Evolutionary conservation across 2,329 filamentous ascomycete genomes (phyloP).

Genomic region (Penicillium crustosum): DNA sequence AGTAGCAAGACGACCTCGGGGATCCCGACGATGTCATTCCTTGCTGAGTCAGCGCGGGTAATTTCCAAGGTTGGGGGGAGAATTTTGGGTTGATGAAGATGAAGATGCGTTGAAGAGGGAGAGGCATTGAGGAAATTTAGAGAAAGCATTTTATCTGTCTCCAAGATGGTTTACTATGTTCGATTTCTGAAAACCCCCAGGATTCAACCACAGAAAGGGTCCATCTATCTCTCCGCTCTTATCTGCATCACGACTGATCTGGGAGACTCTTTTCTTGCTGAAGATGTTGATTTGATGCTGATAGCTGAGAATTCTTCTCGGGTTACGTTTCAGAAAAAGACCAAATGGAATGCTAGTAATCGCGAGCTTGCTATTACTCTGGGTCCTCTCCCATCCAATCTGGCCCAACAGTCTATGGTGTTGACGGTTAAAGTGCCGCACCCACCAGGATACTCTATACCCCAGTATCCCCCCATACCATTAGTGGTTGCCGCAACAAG

Average conservation of each 20-base stretch:
- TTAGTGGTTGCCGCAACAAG: constrained; percentile 61
- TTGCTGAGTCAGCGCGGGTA: constrained; percentile 27
- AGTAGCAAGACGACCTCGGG: constrained; percentile 13
- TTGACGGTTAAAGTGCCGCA: constrained; percentile 29
- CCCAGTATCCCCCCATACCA: constrained; percentile 30
- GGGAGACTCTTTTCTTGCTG: constrained; percentile 62
- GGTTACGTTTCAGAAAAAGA: constrained; percentile 23
- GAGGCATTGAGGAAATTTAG: not conserved
- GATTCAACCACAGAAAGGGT: constrained; percentile 45
- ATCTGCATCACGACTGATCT: constrained; percentile 69
- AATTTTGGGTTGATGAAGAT: not conserved
- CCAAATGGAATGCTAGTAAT: constrained; percentile 37
- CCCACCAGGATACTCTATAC: constrained; percentile 15
- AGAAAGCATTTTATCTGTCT: not conserved
- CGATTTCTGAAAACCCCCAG: constrained; percentile 66
- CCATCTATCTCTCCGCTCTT: constrained; percentile 50
- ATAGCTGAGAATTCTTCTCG: constrained; percentile 23
- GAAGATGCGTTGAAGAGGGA: not conserved
- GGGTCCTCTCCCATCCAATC: constrained; percentile 30
- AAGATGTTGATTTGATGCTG: constrained; percentile 36
- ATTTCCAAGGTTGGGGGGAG: not conserved
- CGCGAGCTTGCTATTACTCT: constrained; percentile 36
- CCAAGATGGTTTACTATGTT: constrained; percentile 59
- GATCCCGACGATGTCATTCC: constrained; percentile 27
- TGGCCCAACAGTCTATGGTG: constrained; percentile 29